Conservation (phyloP, 1,284 basidiomycete species). For the Fomitopsis betulina region DNA sequence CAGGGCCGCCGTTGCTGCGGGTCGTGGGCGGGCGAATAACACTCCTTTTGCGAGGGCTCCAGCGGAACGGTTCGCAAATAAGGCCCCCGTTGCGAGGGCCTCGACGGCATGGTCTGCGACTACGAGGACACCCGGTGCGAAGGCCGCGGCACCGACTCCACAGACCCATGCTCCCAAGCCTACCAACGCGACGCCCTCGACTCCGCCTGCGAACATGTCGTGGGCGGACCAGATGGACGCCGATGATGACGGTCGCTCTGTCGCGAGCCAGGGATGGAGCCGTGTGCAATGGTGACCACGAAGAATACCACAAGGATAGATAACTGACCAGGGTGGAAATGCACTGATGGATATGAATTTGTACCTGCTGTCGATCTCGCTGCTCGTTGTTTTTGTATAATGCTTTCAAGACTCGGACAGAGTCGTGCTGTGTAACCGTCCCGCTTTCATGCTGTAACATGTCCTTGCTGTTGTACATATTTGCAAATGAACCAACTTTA, state of each 20-base stretch:
- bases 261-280: constrained; percentile 1
- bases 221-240: constrained; percentile 7
- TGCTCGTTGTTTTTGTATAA: neutral
- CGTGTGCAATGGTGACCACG: neutral
- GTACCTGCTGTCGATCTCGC: neutral
- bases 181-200: too few relatives aligned
- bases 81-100: too few relatives aligned
- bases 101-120: too few relatives aligned
- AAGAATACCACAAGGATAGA: neutral
- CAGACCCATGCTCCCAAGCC: neutral
- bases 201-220: neutral
- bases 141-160: neutral
- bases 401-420: neutral
- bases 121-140: neutral
- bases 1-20: neutral
- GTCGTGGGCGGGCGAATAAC: too few relatives aligned
- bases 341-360: neutral
- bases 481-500: neutral
- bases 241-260: constrained; percentile 2
- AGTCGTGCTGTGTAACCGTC: neutral
- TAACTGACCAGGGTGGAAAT: neutral
- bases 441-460: neutral
- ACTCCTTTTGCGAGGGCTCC: too few relatives aligned
- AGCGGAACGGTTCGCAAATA: too few relatives aligned
- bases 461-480: neutral